phyloP scores from a whole-genome alignment of 441 rosid species.

The Gossypium gossypioides region DNA sequence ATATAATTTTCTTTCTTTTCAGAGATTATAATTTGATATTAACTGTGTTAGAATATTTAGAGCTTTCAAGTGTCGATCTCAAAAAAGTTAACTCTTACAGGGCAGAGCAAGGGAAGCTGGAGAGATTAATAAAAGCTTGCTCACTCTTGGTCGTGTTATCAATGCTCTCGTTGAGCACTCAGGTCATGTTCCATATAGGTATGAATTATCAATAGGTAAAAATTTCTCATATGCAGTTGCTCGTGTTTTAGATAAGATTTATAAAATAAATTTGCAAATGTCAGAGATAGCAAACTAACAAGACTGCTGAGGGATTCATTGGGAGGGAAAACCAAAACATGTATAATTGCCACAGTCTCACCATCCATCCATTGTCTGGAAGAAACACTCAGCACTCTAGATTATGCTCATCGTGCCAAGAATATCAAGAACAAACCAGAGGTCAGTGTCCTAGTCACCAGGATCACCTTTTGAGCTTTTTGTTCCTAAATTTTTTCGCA shows the following conservation, averaged over 20 bases:
- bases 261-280: constrained; percentile 12
- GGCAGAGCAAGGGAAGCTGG: constrained; percentile 99
- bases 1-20: not conserved
- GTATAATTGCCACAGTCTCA: constrained; percentile 89
- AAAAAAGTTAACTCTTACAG: constrained; percentile 38
- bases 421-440: constrained; percentile 94
- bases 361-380: constrained; percentile 88
- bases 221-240: constrained; percentile 2
- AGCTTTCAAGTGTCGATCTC: constrained; percentile 10
- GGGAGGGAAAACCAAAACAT: constrained; percentile 98
- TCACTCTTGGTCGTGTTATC: constrained; percentile 95
- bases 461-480: not conserved
- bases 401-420: constrained; percentile 96
- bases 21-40: constrained; percentile 15
- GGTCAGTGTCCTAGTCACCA: constrained; percentile 32
- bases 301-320: constrained; percentile 90
- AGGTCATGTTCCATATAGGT: constrained; percentile 95
- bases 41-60: not conserved
- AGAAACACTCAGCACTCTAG: constrained; percentile 95
- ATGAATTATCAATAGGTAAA: constrained; percentile 5
- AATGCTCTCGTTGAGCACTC: constrained; percentile 96
- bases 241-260: constrained; percentile 7
- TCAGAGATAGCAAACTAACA: constrained; percentile 93
- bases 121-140: constrained; percentile 96
- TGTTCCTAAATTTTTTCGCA: not conserved